Base-by-base conservation (phyloP, 2,329 filamentous ascomycete genomes). In the Ceratocystis huliohia region DNA sequence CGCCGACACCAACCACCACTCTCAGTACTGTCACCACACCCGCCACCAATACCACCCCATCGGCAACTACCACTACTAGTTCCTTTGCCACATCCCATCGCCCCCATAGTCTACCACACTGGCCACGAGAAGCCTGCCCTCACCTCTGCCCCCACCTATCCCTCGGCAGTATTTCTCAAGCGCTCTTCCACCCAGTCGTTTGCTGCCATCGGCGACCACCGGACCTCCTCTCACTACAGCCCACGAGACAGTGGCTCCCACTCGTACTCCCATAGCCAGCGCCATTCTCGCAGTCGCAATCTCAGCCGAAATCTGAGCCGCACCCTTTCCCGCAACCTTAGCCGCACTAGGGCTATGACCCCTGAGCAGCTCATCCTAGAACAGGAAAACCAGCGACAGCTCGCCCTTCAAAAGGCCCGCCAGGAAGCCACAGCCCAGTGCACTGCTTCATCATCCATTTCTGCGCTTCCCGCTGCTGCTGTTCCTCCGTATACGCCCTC, bases 361-460 rank as follows among this genome's bases (percentile, higher is more conserved):
- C 50, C 63, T 2, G 50, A 67, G 45, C 25, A 57, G 17, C 44
- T 63, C 8, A 22, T 50, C 17, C 22, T 50, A 13, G 62, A 67
- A 45, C 37, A 64, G 30, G 66, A 67, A 48, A 46, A 28, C n/a
- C 66, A 65, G 44, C 66, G 66, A 13, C 48, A 65, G 17, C 17
- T 67, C 22, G 66, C 62, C 22, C 53, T 67, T 28, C 62, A 67
- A 57, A 57, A 61, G 33, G 66, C 66, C 13, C 61, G 61, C 25
- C 44, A 63, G 61, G 44, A 63, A 28, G 61, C 61, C 25, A 45
- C 44, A 3, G 61, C 20, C 5, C 10, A 15, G 22, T 22, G 22
- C 20, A 30, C 61, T 0, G 44, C 61, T 50, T 30, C 61, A 2
- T 33, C 61, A 1, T 46, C 61, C 20, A 28, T 20, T 20, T 37